phyloP scores from a whole-genome alignment of 352 stramenopile genomes.

The Globisporangium rhizosaccharum region DNA sequence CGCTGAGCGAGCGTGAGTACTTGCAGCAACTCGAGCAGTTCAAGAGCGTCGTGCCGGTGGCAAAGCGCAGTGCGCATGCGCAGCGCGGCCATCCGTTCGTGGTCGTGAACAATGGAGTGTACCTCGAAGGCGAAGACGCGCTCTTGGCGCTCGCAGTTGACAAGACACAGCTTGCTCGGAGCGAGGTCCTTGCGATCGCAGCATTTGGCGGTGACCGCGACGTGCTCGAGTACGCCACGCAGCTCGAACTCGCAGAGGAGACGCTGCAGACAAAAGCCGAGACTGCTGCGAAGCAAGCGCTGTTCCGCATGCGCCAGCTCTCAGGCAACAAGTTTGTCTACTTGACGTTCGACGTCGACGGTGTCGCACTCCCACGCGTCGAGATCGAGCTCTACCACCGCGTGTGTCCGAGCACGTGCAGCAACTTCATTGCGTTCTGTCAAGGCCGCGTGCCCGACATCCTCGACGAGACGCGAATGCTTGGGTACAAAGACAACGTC shows the following conservation, averaged over 20 bases:
- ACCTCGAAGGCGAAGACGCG: slow-evolving; percentile 50
- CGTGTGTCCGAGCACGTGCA: slow-evolving; percentile 60
- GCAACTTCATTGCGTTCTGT: slow-evolving; percentile 74
- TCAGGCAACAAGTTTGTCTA: slow-evolving; percentile 54
- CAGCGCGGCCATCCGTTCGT: slow-evolving; percentile 37
- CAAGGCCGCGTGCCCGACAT: slow-evolving; percentile 43
- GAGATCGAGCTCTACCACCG: slow-evolving; percentile 65
- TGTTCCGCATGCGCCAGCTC: slow-evolving; percentile 36
- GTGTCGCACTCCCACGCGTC: slow-evolving; percentile 47
- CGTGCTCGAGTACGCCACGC: slow-evolving; percentile 17
- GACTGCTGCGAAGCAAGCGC: slow-evolving; percentile 30
- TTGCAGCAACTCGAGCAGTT: slow-evolving; percentile 31
- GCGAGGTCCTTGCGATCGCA: slow-evolving; percentile 46
- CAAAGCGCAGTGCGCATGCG: slow-evolving; percentile 20
- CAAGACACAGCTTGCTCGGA: slow-evolving; percentile 40
- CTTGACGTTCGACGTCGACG: slow-evolving; percentile 58
- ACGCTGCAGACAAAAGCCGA: slow-evolving; percentile 42
- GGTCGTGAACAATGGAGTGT: slow-evolving; percentile 39
- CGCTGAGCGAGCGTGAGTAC: slow-evolving; percentile 50
- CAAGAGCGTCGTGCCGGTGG: slow-evolving; percentile 26
- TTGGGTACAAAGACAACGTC: slow-evolving; percentile 47
- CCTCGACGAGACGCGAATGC: slow-evolving; percentile 22
- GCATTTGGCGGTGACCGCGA: slow-evolving; percentile 32
- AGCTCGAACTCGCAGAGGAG: slow-evolving; percentile 41
- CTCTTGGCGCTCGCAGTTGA: slow-evolving; percentile 50